Base-by-base conservation (phyloP, 2,329 filamentous ascomycete species). In the Pestalotiopsis sp. region DNA sequence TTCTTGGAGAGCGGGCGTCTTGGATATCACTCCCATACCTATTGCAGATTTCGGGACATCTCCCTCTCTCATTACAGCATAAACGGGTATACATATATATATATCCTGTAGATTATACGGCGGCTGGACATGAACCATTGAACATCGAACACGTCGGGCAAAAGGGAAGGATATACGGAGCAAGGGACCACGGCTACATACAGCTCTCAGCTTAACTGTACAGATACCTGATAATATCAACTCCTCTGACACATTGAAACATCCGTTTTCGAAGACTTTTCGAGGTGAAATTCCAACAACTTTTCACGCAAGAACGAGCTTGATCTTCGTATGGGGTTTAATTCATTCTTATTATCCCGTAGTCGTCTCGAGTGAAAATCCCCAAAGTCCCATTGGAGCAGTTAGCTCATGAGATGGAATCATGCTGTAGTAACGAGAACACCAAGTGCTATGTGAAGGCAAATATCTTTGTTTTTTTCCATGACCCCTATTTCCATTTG, bases 181-280 rank as follows among this genome's bases (percentile, higher is more conserved):
- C 17, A 52, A 52, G 45, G 45, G 17, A 52, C 45, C 31, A 36
- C 31, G 6, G 7, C 31, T 36, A 36, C 31, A 36, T 27, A 59
- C 14, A 62, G 59, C 59, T 62, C 59, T 62, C 59, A 62, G 59
- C 59, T 62, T 62, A 20, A 52, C 27, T 62, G 59, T 62, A 62
- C 20, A 17, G 31, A 62, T 62, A 62, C 31, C n/a, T 27, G 59
- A 36, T 11, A 62, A 62, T 38, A 62, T 38, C 14, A 62, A 39
- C 59, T 62, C 59, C 59, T n/a, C 12, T 61, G 27, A 62, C 25
- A 20, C 11, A 9, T 31, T 36, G 6, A 9, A 36, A 9, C 3
- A 45, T 31, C 31, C 31, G 6, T 31, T 31, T 31, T 9, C 31
- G 31, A 31, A 9, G 7, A 7, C 31, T 31, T 31, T 31, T 5